Base-by-base conservation (phyloP, 495 filamentous ascomycete species). In the Saxispiralis lemnorum region DNA sequence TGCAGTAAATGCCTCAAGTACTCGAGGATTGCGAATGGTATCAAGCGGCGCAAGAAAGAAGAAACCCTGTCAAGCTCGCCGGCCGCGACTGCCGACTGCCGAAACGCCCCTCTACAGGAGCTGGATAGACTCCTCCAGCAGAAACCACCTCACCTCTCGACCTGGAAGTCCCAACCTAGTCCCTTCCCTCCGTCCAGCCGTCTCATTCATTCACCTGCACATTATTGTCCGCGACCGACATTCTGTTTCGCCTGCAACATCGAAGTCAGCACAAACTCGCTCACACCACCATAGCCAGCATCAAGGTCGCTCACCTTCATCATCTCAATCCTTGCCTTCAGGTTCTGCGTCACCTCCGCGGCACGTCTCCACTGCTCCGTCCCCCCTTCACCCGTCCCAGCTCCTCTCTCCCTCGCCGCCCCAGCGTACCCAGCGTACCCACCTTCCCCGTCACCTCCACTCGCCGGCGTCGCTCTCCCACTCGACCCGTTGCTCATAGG, bases 321-420 rank as follows among this genome's bases (percentile, higher is more conserved):
- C 59, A 76, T 66, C 69, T 99, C 92, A 60, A 99, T 99, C 61
- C 88, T 72, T 35, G 86, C 80, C 67, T 96, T 99, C 55, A 99
- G 63, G 61, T 89, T 85, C 60, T 82, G 95, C 33, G 92, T 99
- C 10, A 99, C 92, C 66, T 99, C 92, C n/a, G 89, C 89, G 21
- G 92, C 92, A 52, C 92, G 66, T 66, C 87, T 92, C 86, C 89
- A 99, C 58, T 84, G 95, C 63, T 95, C 89, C 36, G 84, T 79
- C 11, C 76, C 78, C 12, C 46, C 55, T 12, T 28, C 47, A 65
- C 52, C 47, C 60, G 68, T 12, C 64, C 63, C 24, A 62, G 49
- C 3, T 61, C 63, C 21, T 75, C 38, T 33, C 35, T 31, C 35
- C 7, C 20, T 24, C 19, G 32, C 44, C 24, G 28, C 39, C 21